Percentiles rank a stretch among this genome's conserved stretches.
Evolutionary conservation across 106 monocot species (phyloP).

Genomic region (Dendrobium chrysotoxum): DNA sequence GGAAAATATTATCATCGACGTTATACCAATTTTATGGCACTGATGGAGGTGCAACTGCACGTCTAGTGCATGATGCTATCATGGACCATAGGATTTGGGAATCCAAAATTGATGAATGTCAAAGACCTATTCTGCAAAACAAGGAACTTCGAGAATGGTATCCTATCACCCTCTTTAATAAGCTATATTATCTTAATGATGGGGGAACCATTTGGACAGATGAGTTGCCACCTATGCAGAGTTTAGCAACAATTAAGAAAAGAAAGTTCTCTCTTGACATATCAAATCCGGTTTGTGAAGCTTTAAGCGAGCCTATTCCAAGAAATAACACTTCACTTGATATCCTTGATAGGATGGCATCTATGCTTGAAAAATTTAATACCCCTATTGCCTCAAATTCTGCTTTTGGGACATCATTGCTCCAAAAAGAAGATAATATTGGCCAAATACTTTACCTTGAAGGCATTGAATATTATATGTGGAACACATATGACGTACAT

Average conservation of each 20-base stretch:
- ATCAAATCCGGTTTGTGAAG: slow-evolving; percentile 13
- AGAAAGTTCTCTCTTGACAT: slow-evolving; percentile 5
- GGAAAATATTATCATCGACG: too few relatives aligned
- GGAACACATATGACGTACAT: slow-evolving; percentile 98
- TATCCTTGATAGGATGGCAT: slow-evolving; percentile 3
- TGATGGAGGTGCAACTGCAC: too few relatives aligned
- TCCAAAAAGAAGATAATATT: slow-evolving; percentile 76
- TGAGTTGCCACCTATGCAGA: slow-evolving; percentile 68
- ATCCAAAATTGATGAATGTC: slow-evolving; percentile 91
- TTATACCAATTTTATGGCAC: too few relatives aligned
- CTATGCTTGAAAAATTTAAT: slow-evolving; percentile 52
- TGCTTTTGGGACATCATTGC: slow-evolving; percentile 63
- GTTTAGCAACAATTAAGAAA: slow-evolving; percentile 51
- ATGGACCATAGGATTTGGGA: slow-evolving; percentile 64
- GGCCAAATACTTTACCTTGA: slow-evolving; percentile 94
- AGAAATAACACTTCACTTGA: slow-evolving; percentile 34
- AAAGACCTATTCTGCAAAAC: slow-evolving; percentile 78
- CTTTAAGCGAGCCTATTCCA: slow-evolving; percentile 4
- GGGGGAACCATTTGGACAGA: slow-evolving; percentile 99
- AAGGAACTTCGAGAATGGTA: slow-evolving; percentile 82
- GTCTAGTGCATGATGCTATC: too few relatives aligned
- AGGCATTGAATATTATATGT: slow-evolving; percentile 93
- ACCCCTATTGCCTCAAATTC: slow-evolving; percentile 41
- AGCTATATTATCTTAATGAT: slow-evolving; percentile 96
- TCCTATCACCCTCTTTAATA: slow-evolving; percentile 86